These are phyloP conservation scores for Anthostomella pinea DNA, from an alignment of 2,329 filamentous ascomycete species.

Conservation along the genomic window DNA sequence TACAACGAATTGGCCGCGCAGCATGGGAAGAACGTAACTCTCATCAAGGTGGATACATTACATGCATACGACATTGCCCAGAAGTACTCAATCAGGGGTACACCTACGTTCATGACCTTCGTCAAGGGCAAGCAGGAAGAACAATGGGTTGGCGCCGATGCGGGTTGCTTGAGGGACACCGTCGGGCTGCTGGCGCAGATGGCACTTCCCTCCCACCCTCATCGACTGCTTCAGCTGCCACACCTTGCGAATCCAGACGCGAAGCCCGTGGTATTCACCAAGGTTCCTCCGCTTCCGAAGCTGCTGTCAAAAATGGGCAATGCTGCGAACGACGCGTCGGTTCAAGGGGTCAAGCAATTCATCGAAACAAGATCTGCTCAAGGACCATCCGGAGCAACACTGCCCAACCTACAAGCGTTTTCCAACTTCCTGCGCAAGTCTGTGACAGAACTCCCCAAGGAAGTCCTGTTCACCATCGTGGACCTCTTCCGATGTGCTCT, in stretches of 20 bases:
- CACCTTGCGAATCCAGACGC: conserved; percentile 62
- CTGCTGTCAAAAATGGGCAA: conserved; percentile 73
- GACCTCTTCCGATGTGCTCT: conserved; percentile 80
- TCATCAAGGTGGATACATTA: conserved; percentile 82
- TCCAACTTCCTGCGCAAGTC: conserved; percentile 57
- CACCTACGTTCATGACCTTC: conserved; percentile 88
- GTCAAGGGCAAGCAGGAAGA: conserved; percentile 72
- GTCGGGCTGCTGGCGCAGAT: conserved; percentile 72
- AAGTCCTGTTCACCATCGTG: conserved; percentile 74
- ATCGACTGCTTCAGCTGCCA: conserved; percentile 68
- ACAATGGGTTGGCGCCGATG: conserved; percentile 77
- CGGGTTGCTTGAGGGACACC: conserved; percentile 64
- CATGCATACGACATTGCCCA: conserved; percentile 61
- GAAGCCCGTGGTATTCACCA: conserved; percentile 70
- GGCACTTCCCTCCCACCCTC: conserved; percentile 72
- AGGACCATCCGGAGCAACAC: conserved; percentile 61
- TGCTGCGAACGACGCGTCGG: conserved; percentile 51
- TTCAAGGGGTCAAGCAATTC: conserved; percentile 67
- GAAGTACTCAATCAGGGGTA: conserved; percentile 68
- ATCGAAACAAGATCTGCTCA: conserved; percentile 59
- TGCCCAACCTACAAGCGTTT: conserved; percentile 69
- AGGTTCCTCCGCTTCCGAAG: conserved; percentile 79
- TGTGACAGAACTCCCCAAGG: conserved; percentile 54
- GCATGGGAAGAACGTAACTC: conserved; percentile 60
- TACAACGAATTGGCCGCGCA: conserved; percentile 80